Conservation (phyloP, 805 yeast species). For the Crinitomyces ghanaensis region DNA sequence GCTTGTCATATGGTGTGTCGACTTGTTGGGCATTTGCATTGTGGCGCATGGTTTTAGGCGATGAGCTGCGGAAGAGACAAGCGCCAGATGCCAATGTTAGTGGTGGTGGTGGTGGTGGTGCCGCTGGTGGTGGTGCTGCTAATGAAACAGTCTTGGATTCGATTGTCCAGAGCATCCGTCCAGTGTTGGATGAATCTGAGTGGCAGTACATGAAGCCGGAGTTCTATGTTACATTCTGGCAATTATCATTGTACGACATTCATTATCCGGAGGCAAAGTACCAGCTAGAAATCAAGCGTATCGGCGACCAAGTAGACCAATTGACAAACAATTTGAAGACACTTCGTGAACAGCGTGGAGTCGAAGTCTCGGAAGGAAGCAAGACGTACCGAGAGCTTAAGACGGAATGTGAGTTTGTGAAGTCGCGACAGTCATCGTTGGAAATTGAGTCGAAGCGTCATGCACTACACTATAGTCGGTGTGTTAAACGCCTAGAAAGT, state of each 20-base stretch:
- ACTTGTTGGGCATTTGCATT: constrained; percentile 60
- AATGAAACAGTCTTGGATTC: constrained; percentile 27
- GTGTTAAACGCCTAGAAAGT: constrained; percentile 22
- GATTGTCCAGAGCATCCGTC: constrained; percentile 22
- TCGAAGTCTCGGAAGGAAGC: too few relatives aligned
- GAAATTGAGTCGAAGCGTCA: constrained; percentile 36
- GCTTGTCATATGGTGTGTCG: constrained; percentile 20
- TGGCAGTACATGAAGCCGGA: constrained; percentile 24
- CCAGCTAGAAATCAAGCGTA: constrained; percentile 27
- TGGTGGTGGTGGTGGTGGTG: constrained; percentile 1
- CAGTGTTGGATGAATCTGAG: constrained; percentile 17
- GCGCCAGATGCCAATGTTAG: not conserved
- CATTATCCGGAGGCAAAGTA: constrained; percentile 43
- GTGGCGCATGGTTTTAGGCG: constrained; percentile 43
- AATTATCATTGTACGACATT: constrained; percentile 57
- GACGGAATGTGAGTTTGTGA: constrained; percentile 6
- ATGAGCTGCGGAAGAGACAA: constrained; percentile 25
- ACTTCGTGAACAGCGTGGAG: constrained; percentile 3
- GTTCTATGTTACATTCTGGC: constrained; percentile 62
- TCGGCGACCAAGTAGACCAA: constrained; percentile 71
- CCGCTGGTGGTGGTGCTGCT: constrained; percentile 1
- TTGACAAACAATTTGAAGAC: constrained; percentile 77
- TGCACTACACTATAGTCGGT: constrained; percentile 27
- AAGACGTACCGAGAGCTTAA: too few relatives aligned
- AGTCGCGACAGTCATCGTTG: constrained; percentile 7